Evolutionary conservation across 1,284 basidiomycete genomes (phyloP).

Genomic region (Thelephora terrestris): DNA sequence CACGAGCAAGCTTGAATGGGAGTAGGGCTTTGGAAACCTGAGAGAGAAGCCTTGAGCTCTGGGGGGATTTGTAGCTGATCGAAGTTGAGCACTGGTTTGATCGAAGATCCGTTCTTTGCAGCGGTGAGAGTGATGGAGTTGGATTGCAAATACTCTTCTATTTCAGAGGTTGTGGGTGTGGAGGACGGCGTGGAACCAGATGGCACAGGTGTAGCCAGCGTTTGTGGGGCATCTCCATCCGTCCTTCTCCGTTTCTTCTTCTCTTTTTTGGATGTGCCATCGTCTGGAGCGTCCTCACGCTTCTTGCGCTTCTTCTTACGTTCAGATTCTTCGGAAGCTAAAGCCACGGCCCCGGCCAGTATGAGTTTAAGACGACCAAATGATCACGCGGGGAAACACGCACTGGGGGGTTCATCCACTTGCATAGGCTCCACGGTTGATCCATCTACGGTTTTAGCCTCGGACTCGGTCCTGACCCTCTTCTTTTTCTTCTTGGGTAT

Average conservation of each 20-base stretch:
- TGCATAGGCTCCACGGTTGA: background rate
- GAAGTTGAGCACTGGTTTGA: constrained; percentile 75
- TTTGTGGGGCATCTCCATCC: constrained; percentile 4
- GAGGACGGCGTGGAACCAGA: constrained; percentile 10
- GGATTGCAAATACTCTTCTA: constrained; percentile 56
- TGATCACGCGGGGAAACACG: background rate
- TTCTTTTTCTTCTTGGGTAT: constrained; percentile 14
- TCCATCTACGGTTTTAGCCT: constrained; percentile 9
- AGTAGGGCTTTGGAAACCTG: constrained; percentile 79
- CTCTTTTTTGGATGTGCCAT: constrained; percentile 11
- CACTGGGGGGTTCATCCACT: too few relatives aligned
- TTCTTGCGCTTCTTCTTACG: constrained; percentile 7
- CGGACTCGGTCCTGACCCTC: constrained; percentile 21
- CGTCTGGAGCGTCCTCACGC: constrained; percentile 1
- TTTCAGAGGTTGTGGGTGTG: constrained; percentile 29
- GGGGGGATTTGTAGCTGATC: constrained; percentile 61
- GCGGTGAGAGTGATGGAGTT: constrained; percentile 70
- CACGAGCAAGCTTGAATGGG: constrained; percentile 96
- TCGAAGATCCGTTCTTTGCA: constrained; percentile 31
- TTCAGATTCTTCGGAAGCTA: background rate
- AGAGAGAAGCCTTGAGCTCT: constrained; percentile 53
- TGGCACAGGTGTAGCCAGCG: background rate
- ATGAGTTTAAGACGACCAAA: background rate
- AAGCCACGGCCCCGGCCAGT: background rate
- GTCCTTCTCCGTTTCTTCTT: constrained; percentile 17